phyloP scores from a whole-genome alignment of 1,284 basidiomycete genomes.

The Uromyces viciae-fabae region DNA sequence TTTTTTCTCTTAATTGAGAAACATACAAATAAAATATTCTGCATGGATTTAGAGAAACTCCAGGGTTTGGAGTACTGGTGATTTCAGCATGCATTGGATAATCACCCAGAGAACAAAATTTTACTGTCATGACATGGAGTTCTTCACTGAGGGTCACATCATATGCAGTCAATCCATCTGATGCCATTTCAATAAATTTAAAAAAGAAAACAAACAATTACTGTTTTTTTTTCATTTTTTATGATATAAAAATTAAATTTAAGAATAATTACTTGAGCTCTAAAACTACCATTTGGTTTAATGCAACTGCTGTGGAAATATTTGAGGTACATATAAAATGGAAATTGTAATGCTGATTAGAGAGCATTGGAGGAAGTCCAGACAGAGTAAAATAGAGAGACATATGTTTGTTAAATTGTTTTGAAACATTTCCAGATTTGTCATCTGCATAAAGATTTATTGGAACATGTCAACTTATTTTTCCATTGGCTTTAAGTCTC shows the following conservation, averaged over 20 bases:
- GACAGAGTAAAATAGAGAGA: no score
- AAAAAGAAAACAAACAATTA: background rate
- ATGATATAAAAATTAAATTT: background rate
- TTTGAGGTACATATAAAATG: background rate
- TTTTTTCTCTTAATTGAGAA: no score
- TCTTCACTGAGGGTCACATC: background rate
- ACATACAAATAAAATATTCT: no score
- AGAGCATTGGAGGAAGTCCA: background rate
- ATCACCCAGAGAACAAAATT: background rate
- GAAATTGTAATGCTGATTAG: background rate
- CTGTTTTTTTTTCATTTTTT: no score
- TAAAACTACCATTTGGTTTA: background rate
- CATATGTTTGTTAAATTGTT: no score
- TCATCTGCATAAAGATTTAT: background rate
- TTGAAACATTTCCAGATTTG: no score
- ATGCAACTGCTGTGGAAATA: background rate
- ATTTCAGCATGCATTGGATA: constrained; percentile 14
- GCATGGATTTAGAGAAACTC: background rate
- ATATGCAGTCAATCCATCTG: background rate
- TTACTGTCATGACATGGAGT: background rate
- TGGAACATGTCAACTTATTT: background rate
- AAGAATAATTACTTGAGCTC: constrained; percentile 8
- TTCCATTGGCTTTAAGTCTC: background rate
- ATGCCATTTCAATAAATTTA: background rate
- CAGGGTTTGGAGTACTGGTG: background rate